Percentiles rank a stretch among this genome's conserved stretches.
Conservation (phyloP, 768 basidiomycete genomes). For the Fomitopsis serialis region DNA sequence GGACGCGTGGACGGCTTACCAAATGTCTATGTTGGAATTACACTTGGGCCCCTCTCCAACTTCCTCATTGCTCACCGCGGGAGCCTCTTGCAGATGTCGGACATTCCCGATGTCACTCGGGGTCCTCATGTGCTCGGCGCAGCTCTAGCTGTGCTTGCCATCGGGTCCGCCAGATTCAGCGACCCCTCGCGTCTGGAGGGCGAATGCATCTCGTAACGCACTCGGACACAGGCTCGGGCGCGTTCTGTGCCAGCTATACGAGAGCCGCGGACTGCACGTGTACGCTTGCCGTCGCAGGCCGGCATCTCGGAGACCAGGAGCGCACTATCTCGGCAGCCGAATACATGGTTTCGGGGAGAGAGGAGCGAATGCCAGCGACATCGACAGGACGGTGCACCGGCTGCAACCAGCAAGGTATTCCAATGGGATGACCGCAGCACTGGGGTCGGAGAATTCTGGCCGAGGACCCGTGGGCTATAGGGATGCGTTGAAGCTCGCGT, state of each 20-base stretch:
- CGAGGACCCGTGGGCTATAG: slow-evolving; percentile 9
- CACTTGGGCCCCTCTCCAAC: slow-evolving; percentile 2
- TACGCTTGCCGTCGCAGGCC: neutral
- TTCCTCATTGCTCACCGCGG: slow-evolving; percentile 2
- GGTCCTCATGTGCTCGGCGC: neutral
- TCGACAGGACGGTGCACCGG: neutral
- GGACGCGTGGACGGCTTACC: slow-evolving; percentile 1
- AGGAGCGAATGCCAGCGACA: neutral
- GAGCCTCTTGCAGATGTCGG: neutral
- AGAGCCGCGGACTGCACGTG: neutral
- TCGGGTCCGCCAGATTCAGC: neutral
- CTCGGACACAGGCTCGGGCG: slow-evolving; percentile 1
- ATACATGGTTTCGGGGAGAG: slow-evolving; percentile 10
- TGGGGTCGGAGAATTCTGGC: slow-evolving; percentile 1
- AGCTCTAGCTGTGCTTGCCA: neutral
- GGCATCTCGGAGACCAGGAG: neutral
- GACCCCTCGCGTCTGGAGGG: slow-evolving; percentile 1
- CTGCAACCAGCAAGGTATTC: slow-evolving; percentile 4
- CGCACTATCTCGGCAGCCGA: neutral
- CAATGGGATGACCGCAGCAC: slow-evolving; percentile 8
- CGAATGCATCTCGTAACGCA: slow-evolving; percentile 2
- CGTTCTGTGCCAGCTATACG: neutral
- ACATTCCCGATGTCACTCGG: neutral
- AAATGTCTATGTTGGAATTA: neutral
- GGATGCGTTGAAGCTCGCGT: slow-evolving; percentile 7